These are phyloP conservation scores for Saturnispora diversa DNA, from an alignment of 805 yeast species.

Conservation along the genomic window DNA sequence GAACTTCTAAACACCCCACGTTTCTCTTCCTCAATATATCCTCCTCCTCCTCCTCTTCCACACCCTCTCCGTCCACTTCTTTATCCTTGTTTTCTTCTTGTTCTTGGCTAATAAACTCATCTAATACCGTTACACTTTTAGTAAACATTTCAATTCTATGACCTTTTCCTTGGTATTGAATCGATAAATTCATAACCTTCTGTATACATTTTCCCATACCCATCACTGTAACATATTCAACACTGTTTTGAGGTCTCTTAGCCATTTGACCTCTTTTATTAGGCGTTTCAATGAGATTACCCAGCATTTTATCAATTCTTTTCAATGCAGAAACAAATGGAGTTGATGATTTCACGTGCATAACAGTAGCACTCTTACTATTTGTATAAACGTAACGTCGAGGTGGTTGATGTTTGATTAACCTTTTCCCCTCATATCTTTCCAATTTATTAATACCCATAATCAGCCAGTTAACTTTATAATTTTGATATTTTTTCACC, in stretches of 20 bases:
- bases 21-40: conserved; percentile 34
- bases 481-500: no score
- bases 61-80: conserved; percentile 17
- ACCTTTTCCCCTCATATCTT: conserved; percentile 25
- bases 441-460: conserved; percentile 7
- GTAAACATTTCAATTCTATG: conserved; percentile 56
- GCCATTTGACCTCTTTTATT: conserved; percentile 33
- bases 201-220: conserved; percentile 76
- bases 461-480: no score
- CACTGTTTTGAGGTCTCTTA: conserved; percentile 16
- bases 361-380: conserved; percentile 36
- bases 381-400: conserved; percentile 32
- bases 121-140: conserved; percentile 59
- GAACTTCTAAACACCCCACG: conserved; percentile 41
- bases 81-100: conserved; percentile 11
- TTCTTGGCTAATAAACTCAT: conserved; percentile 40
- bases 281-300: conserved; percentile 30
- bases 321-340: conserved; percentile 72
- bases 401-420: conserved; percentile 50
- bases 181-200: conserved; percentile 53
- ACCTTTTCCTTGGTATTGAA: conserved; percentile 46
- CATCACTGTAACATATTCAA: conserved; percentile 43
- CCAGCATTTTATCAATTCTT: conserved; percentile 45
- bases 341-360: conserved; percentile 55
- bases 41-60: conserved; percentile 24